Conservation (phyloP, 2,329 filamentous ascomycete genomes). For the Pseudogymnoascus sp. region DNA sequence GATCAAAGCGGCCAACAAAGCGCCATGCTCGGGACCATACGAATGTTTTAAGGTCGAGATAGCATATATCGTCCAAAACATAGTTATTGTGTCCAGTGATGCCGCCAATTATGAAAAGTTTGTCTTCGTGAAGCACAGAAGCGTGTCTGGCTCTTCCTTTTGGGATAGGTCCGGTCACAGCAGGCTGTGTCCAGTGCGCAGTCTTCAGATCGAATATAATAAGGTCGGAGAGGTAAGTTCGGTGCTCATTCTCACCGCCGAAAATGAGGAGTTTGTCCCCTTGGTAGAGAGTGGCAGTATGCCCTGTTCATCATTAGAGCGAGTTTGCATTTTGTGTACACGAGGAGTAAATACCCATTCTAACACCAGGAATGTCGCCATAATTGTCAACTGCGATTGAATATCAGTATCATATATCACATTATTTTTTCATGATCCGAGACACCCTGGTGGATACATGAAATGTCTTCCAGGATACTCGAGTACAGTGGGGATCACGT, state of each 20-base stretch:
- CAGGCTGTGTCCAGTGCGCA: slow-evolving; percentile 89
- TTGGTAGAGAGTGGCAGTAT: slow-evolving; percentile 89
- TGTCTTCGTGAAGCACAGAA: slow-evolving; percentile 86
- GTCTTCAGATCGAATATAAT: slow-evolving; percentile 94
- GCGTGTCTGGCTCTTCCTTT: slow-evolving; percentile 89
- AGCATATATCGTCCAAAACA: slow-evolving; percentile 92
- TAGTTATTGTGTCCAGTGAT: slow-evolving; percentile 87
- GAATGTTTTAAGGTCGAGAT: slow-evolving; percentile 92
- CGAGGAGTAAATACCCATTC: slow-evolving; percentile 65
- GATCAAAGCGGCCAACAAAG: slow-evolving; percentile 90
- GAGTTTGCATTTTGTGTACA: slow-evolving; percentile 2
- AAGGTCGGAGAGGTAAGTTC: slow-evolving; percentile 88
- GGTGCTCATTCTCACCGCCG: slow-evolving; percentile 94
- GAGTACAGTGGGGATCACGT: neutral
- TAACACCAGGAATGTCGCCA: slow-evolving; percentile 91
- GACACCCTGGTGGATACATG: slow-evolving; percentile 9
- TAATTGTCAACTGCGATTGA: slow-evolving; percentile 74
- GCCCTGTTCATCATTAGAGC: slow-evolving; percentile 46
- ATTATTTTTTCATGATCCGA: neutral
- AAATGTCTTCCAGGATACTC: neutral
- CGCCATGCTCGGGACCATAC: slow-evolving; percentile 96
- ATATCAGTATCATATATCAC: neutral
- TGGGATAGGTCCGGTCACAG: slow-evolving; percentile 74
- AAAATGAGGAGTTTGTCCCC: slow-evolving; percentile 95
- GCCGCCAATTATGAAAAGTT: slow-evolving; percentile 91